These are phyloP conservation scores for Microbotryum silenes-acaulis DNA, from an alignment of 1,284 basidiomycete species.

Conservation along the genomic window DNA sequence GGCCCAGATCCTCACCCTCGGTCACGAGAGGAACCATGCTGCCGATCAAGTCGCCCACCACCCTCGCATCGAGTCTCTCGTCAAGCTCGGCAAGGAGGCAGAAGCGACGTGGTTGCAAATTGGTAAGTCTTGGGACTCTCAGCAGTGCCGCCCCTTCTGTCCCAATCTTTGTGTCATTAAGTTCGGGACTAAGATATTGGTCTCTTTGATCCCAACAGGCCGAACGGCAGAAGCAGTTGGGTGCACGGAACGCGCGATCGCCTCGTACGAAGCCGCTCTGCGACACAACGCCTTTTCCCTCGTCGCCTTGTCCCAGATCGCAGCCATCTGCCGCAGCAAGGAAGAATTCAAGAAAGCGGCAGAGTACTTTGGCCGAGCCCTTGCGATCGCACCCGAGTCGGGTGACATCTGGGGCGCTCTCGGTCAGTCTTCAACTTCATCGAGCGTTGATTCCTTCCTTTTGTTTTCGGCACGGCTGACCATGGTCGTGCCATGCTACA, in stretches of 20 bases:
- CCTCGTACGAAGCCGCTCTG: constrained; percentile 83
- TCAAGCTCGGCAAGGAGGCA: constrained; percentile 68
- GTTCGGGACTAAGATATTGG: background rate
- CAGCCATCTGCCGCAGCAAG: constrained; percentile 52
- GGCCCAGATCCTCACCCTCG: constrained; percentile 29
- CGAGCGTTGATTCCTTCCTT: background rate
- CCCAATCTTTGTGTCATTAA: background rate
- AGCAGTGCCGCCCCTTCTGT: background rate
- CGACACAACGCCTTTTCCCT: constrained; percentile 85
- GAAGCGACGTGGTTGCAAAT: constrained; percentile 89
- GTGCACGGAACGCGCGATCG: constrained; percentile 73
- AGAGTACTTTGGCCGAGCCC: constrained; percentile 35
- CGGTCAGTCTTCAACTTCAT: constrained; percentile 13
- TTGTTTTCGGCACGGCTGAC: background rate
- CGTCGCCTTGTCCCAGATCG: constrained; percentile 78
- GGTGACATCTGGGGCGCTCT: constrained; percentile 37
- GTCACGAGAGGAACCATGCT: constrained; percentile 30
- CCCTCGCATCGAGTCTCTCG: constrained; percentile 28
- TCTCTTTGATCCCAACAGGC: constrained; percentile 1
- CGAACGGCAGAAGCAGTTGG: constrained; percentile 28
- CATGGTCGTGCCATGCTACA: no score
- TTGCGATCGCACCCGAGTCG: constrained; percentile 28
- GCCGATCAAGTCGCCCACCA: constrained; percentile 29
- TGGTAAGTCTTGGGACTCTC: constrained; percentile 48
- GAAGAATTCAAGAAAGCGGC: constrained; percentile 46